These are phyloP conservation scores for Cryptococcus wingfieldii DNA, from an alignment of 1,284 basidiomycete genomes.

Conservation along the genomic window DNA sequence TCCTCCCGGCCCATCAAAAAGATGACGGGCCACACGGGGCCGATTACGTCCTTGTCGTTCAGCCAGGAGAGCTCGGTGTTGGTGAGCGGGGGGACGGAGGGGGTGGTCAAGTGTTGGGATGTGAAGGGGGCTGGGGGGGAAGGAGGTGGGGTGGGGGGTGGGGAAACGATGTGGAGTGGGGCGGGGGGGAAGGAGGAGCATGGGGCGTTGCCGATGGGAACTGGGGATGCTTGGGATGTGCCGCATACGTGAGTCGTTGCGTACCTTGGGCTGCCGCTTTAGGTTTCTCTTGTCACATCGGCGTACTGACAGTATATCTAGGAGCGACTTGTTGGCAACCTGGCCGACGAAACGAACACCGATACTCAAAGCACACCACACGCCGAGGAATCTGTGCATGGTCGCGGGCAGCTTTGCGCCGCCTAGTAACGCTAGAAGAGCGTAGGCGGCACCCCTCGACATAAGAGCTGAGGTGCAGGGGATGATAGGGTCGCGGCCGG, in stretches of 20 bases:
- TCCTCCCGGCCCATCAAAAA: constrained; percentile 91
- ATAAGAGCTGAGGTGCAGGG: background rate
- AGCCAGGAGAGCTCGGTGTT: constrained; percentile 85
- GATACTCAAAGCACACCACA: constrained; percentile 86
- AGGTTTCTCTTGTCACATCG: background rate
- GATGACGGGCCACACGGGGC: constrained; percentile 88
- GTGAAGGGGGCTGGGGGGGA: constrained; percentile 73
- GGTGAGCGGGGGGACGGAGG: constrained; percentile 84
- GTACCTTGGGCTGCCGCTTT: too few relatives aligned
- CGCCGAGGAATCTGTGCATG: constrained; percentile 86
- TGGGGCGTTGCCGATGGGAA: constrained; percentile 33
- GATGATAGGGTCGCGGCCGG: background rate
- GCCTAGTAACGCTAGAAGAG: constrained; percentile 21
- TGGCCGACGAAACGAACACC: constrained; percentile 95
- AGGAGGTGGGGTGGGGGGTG: constrained; percentile 11
- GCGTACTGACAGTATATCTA: constrained; percentile 41
- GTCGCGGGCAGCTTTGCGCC: constrained; percentile 64
- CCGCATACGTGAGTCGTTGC: constrained; percentile 37
- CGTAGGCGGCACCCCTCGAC: background rate
- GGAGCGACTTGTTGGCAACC: constrained; percentile 81
- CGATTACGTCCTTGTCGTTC: constrained; percentile 86
- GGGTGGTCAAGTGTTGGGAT: constrained; percentile 96
- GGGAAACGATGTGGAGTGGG: background rate
- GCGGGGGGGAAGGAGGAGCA: constrained; percentile 12
- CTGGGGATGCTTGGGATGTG: constrained; percentile 31